Conservation (phyloP, 148 eudicot genomes). For the Cornus kousa region DNA sequence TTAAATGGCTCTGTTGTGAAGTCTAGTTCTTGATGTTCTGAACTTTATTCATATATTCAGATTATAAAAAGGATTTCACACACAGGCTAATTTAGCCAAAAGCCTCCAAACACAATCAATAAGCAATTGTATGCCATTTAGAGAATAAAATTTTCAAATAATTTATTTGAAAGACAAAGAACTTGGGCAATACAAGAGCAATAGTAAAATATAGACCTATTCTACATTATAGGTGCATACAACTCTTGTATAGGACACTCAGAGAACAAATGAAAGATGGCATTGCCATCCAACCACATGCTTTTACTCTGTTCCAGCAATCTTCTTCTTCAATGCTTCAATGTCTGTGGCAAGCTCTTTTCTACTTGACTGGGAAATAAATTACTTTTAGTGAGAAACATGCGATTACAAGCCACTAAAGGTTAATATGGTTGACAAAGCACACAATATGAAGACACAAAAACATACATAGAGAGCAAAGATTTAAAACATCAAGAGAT, state of each 20-base stretch:
- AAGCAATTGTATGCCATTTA: background rate
- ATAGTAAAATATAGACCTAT: conserved; percentile 21
- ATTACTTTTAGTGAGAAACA: conserved; percentile 1
- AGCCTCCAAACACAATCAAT: background rate
- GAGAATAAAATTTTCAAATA: conserved; percentile 11
- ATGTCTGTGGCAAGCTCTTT: conserved; percentile 80
- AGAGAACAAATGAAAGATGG: background rate
- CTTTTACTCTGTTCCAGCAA: conserved; percentile 67
- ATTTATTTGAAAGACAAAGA: conserved; percentile 23
- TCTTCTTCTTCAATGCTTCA: conserved; percentile 76
- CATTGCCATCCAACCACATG: conserved; percentile 1
- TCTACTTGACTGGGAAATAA: conserved; percentile 59
- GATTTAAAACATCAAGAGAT: too few species aligned
- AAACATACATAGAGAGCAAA: too few species aligned
- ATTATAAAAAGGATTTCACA: background rate
- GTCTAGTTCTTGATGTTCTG: too few species aligned
- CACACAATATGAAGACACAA: too few species aligned
- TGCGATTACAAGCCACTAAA: background rate
- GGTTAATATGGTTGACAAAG: too few species aligned
- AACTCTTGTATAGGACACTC: conserved; percentile 18
- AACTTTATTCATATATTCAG: too few species aligned
- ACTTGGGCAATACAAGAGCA: conserved; percentile 9
- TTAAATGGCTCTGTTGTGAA: too few species aligned
- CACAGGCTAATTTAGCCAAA: background rate
- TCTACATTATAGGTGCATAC: conserved; percentile 30